Evolutionary conservation across 1,284 basidiomycete species (phyloP).

Genomic region (Rugosomyces carneus): DNA sequence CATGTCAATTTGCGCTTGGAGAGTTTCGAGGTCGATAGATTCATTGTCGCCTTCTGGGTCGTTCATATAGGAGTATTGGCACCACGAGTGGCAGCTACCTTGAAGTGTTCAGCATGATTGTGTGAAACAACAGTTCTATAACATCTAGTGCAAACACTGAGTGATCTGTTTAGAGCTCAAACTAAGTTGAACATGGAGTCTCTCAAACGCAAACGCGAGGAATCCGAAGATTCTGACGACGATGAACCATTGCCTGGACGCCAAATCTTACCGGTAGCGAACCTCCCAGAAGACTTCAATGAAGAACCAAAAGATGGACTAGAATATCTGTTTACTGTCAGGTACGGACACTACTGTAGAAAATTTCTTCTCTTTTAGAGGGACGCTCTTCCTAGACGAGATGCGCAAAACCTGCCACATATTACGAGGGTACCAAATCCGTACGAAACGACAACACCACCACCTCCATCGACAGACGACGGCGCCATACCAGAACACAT

Average conservation of each 20-base stretch:
- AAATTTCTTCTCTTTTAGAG: background rate
- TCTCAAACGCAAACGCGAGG: constrained; percentile 45
- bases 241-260: constrained; percentile 49
- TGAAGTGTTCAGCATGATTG: background rate
- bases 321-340: constrained; percentile 77
- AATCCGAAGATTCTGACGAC: constrained; percentile 40
- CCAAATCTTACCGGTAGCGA: constrained; percentile 71
- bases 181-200: constrained; percentile 21
- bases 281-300: constrained; percentile 59
- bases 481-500: constrained; percentile 23
- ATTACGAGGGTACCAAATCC: constrained; percentile 61
- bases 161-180: background rate
- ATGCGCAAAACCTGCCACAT: constrained; percentile 56
- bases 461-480: constrained; percentile 19
- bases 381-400: constrained; percentile 40
- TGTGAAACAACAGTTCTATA: no score
- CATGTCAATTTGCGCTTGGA: constrained; percentile 72
- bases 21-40: constrained; percentile 52
- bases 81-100: no score
- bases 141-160: constrained; percentile 4
- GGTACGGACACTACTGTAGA: constrained; percentile 33
- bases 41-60: constrained; percentile 30
- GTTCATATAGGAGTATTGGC: constrained; percentile 21
- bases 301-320: constrained; percentile 65
- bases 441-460: constrained; percentile 38